Percentiles rank a stretch among this genome's conserved stretches.
phyloP scores from a whole-genome alignment of 1,139 yeast genomes.

The Sugiyamaella japonica region DNA sequence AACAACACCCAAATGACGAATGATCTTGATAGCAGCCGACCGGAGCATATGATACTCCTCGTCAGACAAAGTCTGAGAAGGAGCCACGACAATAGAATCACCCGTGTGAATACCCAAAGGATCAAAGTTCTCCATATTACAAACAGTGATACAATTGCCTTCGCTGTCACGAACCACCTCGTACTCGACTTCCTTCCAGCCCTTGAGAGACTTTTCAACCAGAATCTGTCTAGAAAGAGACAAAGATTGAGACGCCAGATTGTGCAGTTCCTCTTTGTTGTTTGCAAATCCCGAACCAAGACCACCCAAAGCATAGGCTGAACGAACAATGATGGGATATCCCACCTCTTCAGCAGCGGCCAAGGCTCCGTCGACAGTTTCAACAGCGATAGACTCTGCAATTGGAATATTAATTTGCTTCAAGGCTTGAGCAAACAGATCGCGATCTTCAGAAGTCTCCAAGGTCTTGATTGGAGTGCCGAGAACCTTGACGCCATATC shows the following conservation, averaged over 20 bases:
- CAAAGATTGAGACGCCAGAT: conserved; percentile 84
- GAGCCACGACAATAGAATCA: conserved; percentile 98
- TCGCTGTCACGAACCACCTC: conserved; percentile 97
- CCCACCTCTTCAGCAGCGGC: conserved; percentile 84
- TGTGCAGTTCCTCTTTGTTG: conserved; percentile 75
- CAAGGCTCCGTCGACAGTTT: conserved; percentile 88
- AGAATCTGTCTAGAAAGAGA: conserved; percentile 91
- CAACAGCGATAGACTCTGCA: conserved; percentile 95
- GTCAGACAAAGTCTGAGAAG: conserved; percentile 94
- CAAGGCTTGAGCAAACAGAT: conserved; percentile 88
- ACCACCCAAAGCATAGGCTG: conserved; percentile 98
- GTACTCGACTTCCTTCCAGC: conserved; percentile 99
- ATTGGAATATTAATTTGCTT: conserved; percentile 92
- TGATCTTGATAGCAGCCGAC: conserved; percentile 94
- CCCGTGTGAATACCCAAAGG: conserved; percentile 99
- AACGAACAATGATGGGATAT: conserved; percentile 95
- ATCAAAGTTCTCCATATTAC: conserved; percentile 99
- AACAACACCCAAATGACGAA: conserved; percentile 96
- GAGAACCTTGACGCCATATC: conserved; percentile 88
- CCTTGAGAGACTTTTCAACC: conserved; percentile 95
- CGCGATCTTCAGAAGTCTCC: conserved; percentile 97
- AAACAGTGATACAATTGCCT: conserved; percentile 96
- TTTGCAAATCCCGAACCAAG: conserved; percentile 96
- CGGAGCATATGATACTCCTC: conserved; percentile 98
- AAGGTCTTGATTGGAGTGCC: conserved; percentile 96